phyloP scores from a whole-genome alignment of 805 yeast genomes.

The Metschnikowia santaceciliae region DNA sequence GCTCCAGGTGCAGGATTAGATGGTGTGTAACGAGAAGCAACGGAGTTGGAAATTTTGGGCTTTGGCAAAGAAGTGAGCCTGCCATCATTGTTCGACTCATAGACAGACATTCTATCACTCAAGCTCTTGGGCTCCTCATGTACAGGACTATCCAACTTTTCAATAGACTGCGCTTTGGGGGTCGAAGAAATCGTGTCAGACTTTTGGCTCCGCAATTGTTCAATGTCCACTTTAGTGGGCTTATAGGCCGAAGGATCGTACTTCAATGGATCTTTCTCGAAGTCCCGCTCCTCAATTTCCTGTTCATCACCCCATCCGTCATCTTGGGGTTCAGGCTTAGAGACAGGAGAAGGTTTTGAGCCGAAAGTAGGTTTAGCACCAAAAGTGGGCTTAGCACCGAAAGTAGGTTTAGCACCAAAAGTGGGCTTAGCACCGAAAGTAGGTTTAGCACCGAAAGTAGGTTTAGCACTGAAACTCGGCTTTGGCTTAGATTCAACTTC shows the following conservation, averaged over 20 bases:
- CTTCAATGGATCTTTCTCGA: constrained; percentile 46
- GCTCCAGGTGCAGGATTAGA: constrained; percentile 12
- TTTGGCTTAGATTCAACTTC: constrained; percentile 6
- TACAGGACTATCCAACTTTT: constrained; percentile 7
- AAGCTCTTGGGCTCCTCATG: constrained; percentile 43
- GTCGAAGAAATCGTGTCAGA: constrained; percentile 44
- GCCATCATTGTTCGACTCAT: constrained; percentile 40
- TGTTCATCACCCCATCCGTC: constrained; percentile 75
- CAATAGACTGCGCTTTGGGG: constrained; percentile 23
- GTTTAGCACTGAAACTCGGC: constrained; percentile 15
- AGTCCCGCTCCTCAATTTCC: constrained; percentile 53
- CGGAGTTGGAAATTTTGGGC: constrained; percentile 50
- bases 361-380: constrained; percentile 17
- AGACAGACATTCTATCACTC: constrained; percentile 42
- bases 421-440: constrained; percentile 15
- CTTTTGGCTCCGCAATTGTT: constrained; percentile 48
- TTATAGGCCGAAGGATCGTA: constrained; percentile 59
- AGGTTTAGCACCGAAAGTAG: constrained; percentile 11
- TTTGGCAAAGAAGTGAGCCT: constrained; percentile 61
- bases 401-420: constrained; percentile 11
- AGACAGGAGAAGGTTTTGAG: constrained; percentile 24
- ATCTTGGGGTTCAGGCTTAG: constrained; percentile 25
- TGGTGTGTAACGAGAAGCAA: constrained; percentile 46
- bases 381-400: constrained; percentile 16
- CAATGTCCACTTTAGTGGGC: constrained; percentile 61